Conservation (phyloP, 192 early-diverging fungal species). For the Coemansia sp. region DNA sequence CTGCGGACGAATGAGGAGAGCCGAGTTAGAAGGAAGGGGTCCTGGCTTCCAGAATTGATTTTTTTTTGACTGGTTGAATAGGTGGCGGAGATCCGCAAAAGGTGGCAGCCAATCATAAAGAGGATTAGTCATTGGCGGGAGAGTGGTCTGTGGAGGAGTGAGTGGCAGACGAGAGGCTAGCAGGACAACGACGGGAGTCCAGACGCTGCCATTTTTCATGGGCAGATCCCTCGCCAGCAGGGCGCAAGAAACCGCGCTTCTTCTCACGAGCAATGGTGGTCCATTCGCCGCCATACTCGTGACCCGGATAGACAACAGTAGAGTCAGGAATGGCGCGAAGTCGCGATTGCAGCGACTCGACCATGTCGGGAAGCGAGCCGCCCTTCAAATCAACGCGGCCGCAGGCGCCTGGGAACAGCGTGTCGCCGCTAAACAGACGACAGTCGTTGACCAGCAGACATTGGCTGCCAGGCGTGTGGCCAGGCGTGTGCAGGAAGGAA, state of each 20-base stretch:
- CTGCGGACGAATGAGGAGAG: background rate
- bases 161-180: background rate
- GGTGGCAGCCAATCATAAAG: no score
- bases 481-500: slow-evolving; percentile 86
- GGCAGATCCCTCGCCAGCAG: slow-evolving; percentile 23
- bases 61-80: background rate
- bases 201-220: slow-evolving; percentile 23
- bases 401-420: slow-evolving; percentile 75
- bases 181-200: slow-evolving; percentile 9
- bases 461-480: slow-evolving; percentile 87
- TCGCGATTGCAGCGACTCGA: slow-evolving; percentile 65
- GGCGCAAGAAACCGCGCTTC: slow-evolving; percentile 44
- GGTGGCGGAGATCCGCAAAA: no score
- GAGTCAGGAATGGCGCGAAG: slow-evolving; percentile 60
- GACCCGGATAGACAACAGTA: slow-evolving; percentile 86
- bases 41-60: background rate
- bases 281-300: slow-evolving; percentile 81
- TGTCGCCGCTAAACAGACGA: slow-evolving; percentile 84
- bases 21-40: no score
- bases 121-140: background rate
- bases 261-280: slow-evolving; percentile 75
- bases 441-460: slow-evolving; percentile 73
- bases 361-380: slow-evolving; percentile 63
- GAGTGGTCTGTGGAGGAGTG: background rate
- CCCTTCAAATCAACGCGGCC: slow-evolving; percentile 85